Percentiles rank a stretch among this genome's conserved stretches.
phyloP scores from a whole-genome alignment of 768 basidiomycete genomes.

The Phaeotremella fagi region DNA sequence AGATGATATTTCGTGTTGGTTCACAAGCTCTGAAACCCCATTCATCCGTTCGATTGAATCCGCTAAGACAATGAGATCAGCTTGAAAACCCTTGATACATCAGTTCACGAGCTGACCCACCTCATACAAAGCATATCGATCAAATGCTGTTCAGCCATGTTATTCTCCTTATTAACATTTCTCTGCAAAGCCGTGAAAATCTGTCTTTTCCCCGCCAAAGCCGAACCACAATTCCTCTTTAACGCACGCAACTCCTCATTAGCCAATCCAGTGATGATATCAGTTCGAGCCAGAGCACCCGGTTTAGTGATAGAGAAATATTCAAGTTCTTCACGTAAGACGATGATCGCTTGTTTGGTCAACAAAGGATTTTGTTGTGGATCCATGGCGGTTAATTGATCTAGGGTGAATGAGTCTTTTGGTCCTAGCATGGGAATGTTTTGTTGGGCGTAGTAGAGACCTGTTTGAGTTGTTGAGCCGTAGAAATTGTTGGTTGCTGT shows the following conservation, averaged over 20 bases:
- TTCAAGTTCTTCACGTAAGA: slow-evolving; percentile 94
- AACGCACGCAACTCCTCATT: slow-evolving; percentile 71
- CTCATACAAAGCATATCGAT: slow-evolving; percentile 99
- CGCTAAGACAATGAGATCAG: slow-evolving; percentile 53
- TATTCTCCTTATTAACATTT: slow-evolving; percentile 99
- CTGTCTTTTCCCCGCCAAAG: slow-evolving; percentile 78
- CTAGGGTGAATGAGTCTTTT: slow-evolving; percentile 6
- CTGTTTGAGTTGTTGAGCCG: slow-evolving; percentile 66
- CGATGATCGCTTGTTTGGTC: slow-evolving; percentile 95
- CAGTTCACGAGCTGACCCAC: slow-evolving; percentile 52
- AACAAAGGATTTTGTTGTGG: slow-evolving; percentile 76
- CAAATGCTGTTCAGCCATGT: slow-evolving; percentile 95
- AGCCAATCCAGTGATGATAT: slow-evolving; percentile 41
- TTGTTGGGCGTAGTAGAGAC: slow-evolving; percentile 56
- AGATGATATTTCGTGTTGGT: slow-evolving; percentile 93
- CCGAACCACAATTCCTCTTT: slow-evolving; percentile 80
- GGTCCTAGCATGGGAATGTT: slow-evolving; percentile 52
- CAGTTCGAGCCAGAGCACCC: slow-evolving; percentile 16
- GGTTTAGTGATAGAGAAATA: slow-evolving; percentile 83
- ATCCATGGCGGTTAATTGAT: slow-evolving; percentile 24
- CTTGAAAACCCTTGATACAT: not conserved
- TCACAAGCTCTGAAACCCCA: slow-evolving; percentile 98
- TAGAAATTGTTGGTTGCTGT: slow-evolving; percentile 86
- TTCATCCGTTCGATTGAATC: slow-evolving; percentile 93
- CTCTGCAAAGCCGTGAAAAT: slow-evolving; percentile 97